These are phyloP conservation scores for Cryptococcus hybrid DNA, from an alignment of 1,284 basidiomycete genomes.

Conservation along the genomic window DNA sequence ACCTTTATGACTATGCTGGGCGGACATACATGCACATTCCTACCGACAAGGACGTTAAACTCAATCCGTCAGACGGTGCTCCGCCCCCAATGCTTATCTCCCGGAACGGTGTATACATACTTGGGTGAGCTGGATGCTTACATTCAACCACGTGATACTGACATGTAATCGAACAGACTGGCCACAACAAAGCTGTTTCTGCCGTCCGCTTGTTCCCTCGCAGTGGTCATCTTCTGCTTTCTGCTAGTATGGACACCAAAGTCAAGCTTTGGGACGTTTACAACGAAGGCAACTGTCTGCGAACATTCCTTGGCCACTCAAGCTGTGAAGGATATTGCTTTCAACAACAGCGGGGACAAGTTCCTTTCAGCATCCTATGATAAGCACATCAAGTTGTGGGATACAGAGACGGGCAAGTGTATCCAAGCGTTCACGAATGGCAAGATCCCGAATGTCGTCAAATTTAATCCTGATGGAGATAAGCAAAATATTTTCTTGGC, in stretches of 20 bases:
- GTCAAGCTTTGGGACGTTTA: constrained; percentile 99
- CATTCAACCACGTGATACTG: not conserved
- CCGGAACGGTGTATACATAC: constrained; percentile 96
- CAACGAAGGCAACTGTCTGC: constrained; percentile 90
- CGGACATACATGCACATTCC: constrained; percentile 98
- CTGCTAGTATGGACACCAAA: constrained; percentile 97
- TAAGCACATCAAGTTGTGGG: constrained; percentile 97
- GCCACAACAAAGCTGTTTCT: constrained; percentile 96
- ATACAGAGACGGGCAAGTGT: constrained; percentile 95
- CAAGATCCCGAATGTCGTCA: constrained; percentile 92
- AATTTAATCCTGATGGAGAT: constrained; percentile 93
- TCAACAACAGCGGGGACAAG: constrained; percentile 84
- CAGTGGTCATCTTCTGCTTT: constrained; percentile 88
- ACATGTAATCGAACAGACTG: constrained; percentile 58
- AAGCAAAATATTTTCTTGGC: constrained; percentile 96
- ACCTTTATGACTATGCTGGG: constrained; percentile 95
- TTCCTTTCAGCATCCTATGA: constrained; percentile 96
- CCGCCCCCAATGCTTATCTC: constrained; percentile 86
- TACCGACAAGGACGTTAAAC: constrained; percentile 59
- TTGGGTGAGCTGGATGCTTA: constrained; percentile 53
- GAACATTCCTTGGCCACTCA: constrained; percentile 98
- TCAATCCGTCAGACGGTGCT: constrained; percentile 65
- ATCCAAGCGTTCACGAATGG: constrained; percentile 93
- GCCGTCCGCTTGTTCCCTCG: constrained; percentile 87
- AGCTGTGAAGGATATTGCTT: constrained; percentile 93